A percentile compares a stretch with the other conserved stretches of the same genome.
phyloP scores from a whole-genome alignment of 139 green algal species.

The Penium margaritaceum region DNA sequence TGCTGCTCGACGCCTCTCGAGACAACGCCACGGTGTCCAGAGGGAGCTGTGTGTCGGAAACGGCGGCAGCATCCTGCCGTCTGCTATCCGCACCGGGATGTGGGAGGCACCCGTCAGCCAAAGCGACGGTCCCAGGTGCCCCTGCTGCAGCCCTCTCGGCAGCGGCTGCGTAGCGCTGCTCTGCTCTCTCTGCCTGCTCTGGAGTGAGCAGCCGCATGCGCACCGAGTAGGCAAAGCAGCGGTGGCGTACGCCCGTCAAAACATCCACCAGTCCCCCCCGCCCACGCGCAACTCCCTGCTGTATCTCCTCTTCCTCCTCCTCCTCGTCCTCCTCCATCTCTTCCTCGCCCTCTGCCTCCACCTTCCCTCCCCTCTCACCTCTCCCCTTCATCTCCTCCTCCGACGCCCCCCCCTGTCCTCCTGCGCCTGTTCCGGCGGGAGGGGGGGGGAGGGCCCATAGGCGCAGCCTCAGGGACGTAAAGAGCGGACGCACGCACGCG shows the following conservation, averaged over 20 bases:
- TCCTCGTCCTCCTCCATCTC: neutral
- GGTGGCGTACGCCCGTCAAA: too few species aligned
- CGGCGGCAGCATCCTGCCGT: too few species aligned
- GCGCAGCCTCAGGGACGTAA: slow-evolving; percentile 1
- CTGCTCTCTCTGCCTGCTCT: neutral
- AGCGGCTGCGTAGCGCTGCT: too few species aligned
- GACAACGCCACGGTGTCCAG: too few species aligned
- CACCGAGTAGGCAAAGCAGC: slow-evolving; percentile 64
- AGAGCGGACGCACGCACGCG: slow-evolving; percentile 37
- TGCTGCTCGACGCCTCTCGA: too few species aligned
- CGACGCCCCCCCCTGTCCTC: neutral
- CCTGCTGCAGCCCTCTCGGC: too few species aligned
- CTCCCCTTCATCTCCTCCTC: neutral
- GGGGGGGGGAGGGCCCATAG: neutral
- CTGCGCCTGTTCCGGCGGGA: neutral
- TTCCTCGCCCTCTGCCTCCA: neutral
- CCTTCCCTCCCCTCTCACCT: neutral
- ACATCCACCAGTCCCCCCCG: too few species aligned
- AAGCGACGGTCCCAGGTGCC: too few species aligned
- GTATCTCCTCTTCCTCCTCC: neutral
- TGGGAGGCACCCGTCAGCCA: too few species aligned
- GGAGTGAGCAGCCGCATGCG: slow-evolving; percentile 53
- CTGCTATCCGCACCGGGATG: too few species aligned
- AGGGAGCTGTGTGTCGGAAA: too few species aligned
- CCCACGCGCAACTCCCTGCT: too few species aligned